Evolutionary conservation across 352 stramenopile species (phyloP).

Genomic region (Phytophthora europaea): DNA sequence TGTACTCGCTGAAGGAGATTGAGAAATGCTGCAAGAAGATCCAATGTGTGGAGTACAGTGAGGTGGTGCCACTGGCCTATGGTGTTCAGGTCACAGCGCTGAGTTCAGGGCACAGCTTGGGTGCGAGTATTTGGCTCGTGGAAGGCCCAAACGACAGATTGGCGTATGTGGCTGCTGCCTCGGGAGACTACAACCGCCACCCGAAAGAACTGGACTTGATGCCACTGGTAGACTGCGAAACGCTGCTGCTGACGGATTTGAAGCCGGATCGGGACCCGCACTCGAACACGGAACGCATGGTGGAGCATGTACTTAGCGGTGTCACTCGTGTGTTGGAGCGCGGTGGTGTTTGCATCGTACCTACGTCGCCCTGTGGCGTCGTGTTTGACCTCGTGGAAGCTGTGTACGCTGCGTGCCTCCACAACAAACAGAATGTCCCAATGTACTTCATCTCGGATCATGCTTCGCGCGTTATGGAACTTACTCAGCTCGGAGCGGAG

Average conservation of each 20-base stretch:
- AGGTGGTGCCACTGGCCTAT: constrained; percentile 69
- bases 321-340: constrained; percentile 73
- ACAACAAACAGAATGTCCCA: constrained; percentile 58
- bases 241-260: constrained; percentile 81
- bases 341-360: constrained; percentile 76
- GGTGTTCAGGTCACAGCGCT: constrained; percentile 76
- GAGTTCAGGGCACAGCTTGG: constrained; percentile 81
- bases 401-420: constrained; percentile 58
- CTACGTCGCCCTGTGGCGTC: constrained; percentile 65
- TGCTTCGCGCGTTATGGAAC: constrained; percentile 57
- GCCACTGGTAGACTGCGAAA: constrained; percentile 81
- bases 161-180: constrained; percentile 81
- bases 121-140: constrained; percentile 77
- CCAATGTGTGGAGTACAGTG: constrained; percentile 67
- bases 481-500: constrained; percentile 71
- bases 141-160: constrained; percentile 75
- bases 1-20: constrained; percentile 64
- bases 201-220: constrained; percentile 85
- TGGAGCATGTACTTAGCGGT: constrained; percentile 72
- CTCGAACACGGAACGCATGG: constrained; percentile 72
- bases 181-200: constrained; percentile 87
- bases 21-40: constrained; percentile 54
- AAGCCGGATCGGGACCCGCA: constrained; percentile 81
- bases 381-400: constrained; percentile 86
- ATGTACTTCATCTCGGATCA: constrained; percentile 78